A percentile compares a stretch with the other conserved stretches of the same genome.
These are phyloP conservation scores for Andrographis paniculata DNA, from an alignment of 305 asterid species.

Conservation along the genomic window DNA sequence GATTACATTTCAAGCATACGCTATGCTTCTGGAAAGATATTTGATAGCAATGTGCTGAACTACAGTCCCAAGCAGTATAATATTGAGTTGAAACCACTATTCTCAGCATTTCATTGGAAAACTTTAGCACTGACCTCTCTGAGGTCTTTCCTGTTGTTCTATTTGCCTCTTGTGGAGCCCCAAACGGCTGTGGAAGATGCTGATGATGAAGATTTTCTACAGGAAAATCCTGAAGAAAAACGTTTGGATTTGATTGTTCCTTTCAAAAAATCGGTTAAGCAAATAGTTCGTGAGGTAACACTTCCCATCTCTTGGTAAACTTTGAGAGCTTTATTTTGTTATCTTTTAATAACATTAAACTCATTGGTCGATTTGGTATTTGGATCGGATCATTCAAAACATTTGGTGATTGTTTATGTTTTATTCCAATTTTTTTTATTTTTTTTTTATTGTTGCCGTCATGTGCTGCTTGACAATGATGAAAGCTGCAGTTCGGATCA, in stretches of 20 bases:
- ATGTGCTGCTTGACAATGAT: no score
- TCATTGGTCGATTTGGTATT: no score
- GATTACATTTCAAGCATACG: slow-evolving; percentile 34
- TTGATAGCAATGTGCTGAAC: slow-evolving; percentile 29
- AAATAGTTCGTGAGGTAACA: slow-evolving; percentile 72
- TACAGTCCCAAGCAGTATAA: slow-evolving; percentile 53
- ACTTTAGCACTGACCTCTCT: slow-evolving; percentile 56
- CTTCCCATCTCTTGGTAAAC: slow-evolving; percentile 2
- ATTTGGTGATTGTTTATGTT: no score
- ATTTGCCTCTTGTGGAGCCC: slow-evolving; percentile 87
- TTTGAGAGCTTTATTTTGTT: background rate
- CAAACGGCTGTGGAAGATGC: slow-evolving; percentile 59
- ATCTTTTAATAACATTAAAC: slow-evolving; percentile 1
- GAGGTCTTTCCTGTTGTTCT: slow-evolving; percentile 73
- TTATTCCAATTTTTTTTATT: no score
- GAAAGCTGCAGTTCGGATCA: no score
- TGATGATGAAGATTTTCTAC: slow-evolving; percentile 26
- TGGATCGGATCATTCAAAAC: no score
- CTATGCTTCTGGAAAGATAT: slow-evolving; percentile 31
- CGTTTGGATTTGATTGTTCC: slow-evolving; percentile 62
- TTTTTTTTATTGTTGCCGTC: no score
- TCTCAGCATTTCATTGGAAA: slow-evolving; percentile 87
- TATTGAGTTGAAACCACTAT: slow-evolving; percentile 60
- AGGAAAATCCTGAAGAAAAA: slow-evolving; percentile 39
- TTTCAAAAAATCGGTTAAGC: slow-evolving; percentile 81